These are phyloP conservation scores for Sicyos edulis DNA, from an alignment of 306 rosid species.

Conservation along the genomic window DNA sequence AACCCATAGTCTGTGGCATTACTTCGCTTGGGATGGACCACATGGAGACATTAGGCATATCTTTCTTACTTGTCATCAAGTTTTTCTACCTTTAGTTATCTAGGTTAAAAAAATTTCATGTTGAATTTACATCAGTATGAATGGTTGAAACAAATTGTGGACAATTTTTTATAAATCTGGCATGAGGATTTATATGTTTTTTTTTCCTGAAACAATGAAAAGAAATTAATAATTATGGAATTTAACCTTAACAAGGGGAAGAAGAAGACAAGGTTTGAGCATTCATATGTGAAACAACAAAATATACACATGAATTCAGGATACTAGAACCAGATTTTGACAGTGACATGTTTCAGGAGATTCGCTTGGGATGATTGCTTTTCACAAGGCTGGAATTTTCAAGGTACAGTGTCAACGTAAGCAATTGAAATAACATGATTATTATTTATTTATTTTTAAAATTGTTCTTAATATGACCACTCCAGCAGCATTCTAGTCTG, in stretches of 20 bases:
- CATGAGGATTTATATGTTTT: too few relatives aligned
- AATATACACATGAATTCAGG: background rate
- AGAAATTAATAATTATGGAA: too few relatives aligned
- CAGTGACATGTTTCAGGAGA: slow-evolving; percentile 39
- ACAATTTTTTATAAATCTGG: background rate
- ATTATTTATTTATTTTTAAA: slow-evolving; percentile 10
- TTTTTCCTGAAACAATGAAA: too few relatives aligned
- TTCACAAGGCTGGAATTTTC: slow-evolving; percentile 73
- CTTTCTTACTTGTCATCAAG: slow-evolving; percentile 17
- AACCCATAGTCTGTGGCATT: slow-evolving; percentile 72
- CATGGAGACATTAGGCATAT: slow-evolving; percentile 51
- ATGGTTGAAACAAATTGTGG: background rate
- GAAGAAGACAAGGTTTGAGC: too few relatives aligned
- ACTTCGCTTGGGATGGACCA: slow-evolving; percentile 80
- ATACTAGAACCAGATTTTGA: background rate
- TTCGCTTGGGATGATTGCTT: slow-evolving; percentile 55
- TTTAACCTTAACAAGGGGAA: too few relatives aligned
- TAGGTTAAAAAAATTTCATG: slow-evolving; percentile 1
- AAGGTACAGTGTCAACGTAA: slow-evolving; percentile 40
- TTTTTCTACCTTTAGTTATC: slow-evolving; percentile 19
- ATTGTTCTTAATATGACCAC: slow-evolving; percentile 25
- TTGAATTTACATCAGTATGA: background rate
- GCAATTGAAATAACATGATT: slow-evolving; percentile 26
- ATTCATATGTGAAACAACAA: slow-evolving; percentile 9
- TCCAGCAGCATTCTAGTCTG: slow-evolving; percentile 27